A percentile compares a stretch with the other conserved stretches of the same genome.
Evolutionary conservation across 1,139 yeast genomes (phyloP).

Genomic region (Yamadazyma dushanensis): DNA sequence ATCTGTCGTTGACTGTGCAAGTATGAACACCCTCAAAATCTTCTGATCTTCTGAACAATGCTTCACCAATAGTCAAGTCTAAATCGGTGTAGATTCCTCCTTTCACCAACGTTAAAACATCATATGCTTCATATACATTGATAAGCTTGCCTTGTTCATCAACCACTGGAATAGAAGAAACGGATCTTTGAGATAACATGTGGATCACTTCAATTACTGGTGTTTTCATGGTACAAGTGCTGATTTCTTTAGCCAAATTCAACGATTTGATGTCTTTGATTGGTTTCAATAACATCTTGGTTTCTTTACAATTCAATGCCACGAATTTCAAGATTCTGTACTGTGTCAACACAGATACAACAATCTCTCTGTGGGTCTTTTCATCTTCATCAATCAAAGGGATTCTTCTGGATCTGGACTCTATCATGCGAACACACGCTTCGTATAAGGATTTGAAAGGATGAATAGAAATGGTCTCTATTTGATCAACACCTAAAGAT

Average conservation of each 20-base stretch:
- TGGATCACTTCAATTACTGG: conserved; percentile 95
- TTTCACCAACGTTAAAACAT: conserved; percentile 86
- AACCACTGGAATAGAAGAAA: conserved; percentile 90
- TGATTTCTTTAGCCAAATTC: conserved; percentile 58
- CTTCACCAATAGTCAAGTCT: conserved; percentile 93
- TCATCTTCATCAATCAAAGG: conserved; percentile 95
- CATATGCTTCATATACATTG: conserved; percentile 96
- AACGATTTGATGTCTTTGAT: conserved; percentile 64
- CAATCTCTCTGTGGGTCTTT: conserved; percentile 89
- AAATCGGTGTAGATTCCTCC: conserved; percentile 94
- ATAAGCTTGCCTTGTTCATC: conserved; percentile 74
- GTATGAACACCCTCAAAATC: conserved; percentile 98
- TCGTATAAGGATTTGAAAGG: conserved; percentile 90
- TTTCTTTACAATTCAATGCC: conserved; percentile 93
- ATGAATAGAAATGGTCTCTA: conserved; percentile 86
- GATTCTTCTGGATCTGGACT: conserved; percentile 87
- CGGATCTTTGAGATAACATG: conserved; percentile 71
- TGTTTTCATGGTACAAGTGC: conserved; percentile 85
- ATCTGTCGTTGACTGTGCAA: conserved; percentile 82
- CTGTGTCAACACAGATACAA: conserved; percentile 92
- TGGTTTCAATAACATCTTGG: conserved; percentile 79
- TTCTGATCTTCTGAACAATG: conserved; percentile 88
- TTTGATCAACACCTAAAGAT: conserved; percentile 84
- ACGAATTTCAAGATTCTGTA: conserved; percentile 95
- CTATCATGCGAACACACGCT: conserved; percentile 91